A percentile compares a stretch with the other conserved stretches of the same genome.
These are phyloP conservation scores for Linnemannia zychae DNA, from an alignment of 192 early-diverging fungal species.

Conservation along the genomic window DNA sequence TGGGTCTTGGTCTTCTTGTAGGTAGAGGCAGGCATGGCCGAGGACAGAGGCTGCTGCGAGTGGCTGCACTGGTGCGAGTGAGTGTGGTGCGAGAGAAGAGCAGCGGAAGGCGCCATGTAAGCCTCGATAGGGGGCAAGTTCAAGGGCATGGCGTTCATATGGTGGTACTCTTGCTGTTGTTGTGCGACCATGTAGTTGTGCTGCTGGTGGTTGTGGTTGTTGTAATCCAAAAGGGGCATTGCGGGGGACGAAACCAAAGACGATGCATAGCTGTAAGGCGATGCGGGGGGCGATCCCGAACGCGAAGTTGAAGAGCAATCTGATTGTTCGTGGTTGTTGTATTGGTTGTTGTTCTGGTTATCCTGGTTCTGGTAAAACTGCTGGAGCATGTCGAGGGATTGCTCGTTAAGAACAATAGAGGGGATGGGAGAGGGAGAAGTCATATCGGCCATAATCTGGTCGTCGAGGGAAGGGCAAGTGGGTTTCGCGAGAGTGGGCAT, in stretches of 20 bases:
- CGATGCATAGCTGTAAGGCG: constrained; percentile 44
- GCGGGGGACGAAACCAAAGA: constrained; percentile 45
- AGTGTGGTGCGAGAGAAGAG: not conserved
- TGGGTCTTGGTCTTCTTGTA: constrained; percentile 16
- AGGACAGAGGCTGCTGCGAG: not conserved
- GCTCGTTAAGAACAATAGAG: constrained; percentile 53
- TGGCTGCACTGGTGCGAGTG: not conserved
- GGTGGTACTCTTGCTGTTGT: constrained; percentile 26
- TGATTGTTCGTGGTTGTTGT: constrained; percentile 12
- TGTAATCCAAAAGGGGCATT: constrained; percentile 36
- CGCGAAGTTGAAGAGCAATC: constrained; percentile 46
- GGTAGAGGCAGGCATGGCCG: constrained; percentile 28
- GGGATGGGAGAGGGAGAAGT: constrained; percentile 20
- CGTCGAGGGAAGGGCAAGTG: constrained; percentile 55
- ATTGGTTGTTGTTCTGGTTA: not conserved
- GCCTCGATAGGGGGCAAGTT: constrained; percentile 32
- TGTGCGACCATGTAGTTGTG: constrained; percentile 16
- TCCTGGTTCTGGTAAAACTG: constrained; percentile 46
- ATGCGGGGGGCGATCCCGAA: constrained; percentile 43
- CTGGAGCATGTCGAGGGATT: constrained; percentile 49
- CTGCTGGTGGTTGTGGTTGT: constrained; percentile 1
- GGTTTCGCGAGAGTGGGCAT: constrained; percentile 55
- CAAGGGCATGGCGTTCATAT: constrained; percentile 41
- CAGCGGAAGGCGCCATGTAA: constrained; percentile 32
- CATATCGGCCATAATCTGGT: constrained; percentile 38